These are phyloP conservation scores for Lolium rigidum DNA, from an alignment of 176 grass and related monocot genomes.

Conservation along the genomic window DNA sequence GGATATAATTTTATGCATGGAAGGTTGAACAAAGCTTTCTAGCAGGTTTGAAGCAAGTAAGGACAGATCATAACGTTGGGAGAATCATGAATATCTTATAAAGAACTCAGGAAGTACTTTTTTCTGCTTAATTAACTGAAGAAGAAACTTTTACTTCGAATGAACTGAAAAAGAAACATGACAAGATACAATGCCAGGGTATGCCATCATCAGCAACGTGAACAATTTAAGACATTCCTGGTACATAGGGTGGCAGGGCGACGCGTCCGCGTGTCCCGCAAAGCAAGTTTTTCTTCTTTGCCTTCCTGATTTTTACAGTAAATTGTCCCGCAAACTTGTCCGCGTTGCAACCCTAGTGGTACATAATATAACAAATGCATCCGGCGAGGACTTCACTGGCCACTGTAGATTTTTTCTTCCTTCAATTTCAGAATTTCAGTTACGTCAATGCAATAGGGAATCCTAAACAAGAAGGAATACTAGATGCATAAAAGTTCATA, in stretches of 20 bases:
- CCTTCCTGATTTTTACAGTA: too few species aligned
- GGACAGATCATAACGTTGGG: conserved; percentile 11
- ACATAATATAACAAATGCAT: not conserved
- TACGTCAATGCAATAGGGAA: not conserved
- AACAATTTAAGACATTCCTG: not conserved
- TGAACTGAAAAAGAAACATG: not conserved
- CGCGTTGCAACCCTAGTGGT: too few species aligned
- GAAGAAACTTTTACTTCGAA: too few species aligned
- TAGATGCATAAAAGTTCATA: conserved; percentile 26
- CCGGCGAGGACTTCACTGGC: not conserved
- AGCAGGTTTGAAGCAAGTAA: conserved; percentile 14
- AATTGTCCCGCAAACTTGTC: too few species aligned
- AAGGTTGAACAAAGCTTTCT: conserved; percentile 42
- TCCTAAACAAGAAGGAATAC: not conserved
- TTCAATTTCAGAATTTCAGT: not conserved
- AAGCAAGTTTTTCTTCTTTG: too few species aligned
- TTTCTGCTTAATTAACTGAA: not conserved
- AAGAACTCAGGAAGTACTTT: conserved; percentile 7
- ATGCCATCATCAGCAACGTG: not conserved
- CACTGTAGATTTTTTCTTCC: conserved; percentile 7
- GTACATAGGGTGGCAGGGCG: not conserved
- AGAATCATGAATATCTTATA: conserved; percentile 27
- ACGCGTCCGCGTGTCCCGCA: too few species aligned
- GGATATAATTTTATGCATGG: conserved; percentile 13
- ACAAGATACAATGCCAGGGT: conserved; percentile 5